A percentile compares a stretch with the other conserved stretches of the same genome.
These are phyloP conservation scores for Cymbopogon citratus DNA, from an alignment of 176 grass and related monocot species.

Conservation along the genomic window DNA sequence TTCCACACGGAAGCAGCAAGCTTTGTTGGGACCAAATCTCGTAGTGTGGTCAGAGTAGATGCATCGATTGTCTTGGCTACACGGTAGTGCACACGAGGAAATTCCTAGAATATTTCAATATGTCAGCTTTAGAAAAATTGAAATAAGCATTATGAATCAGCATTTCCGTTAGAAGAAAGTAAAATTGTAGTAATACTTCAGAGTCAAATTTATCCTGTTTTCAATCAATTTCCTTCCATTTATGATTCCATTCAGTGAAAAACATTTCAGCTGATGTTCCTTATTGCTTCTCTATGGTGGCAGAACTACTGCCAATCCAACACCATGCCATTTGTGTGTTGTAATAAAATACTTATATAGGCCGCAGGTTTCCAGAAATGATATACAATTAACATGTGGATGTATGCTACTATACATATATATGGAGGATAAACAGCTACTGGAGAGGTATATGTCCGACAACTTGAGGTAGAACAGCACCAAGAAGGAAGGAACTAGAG, in stretches of 20 bases:
- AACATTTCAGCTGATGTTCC: background rate
- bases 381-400: background rate
- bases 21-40: slow-evolving; percentile 77
- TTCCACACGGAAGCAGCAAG: slow-evolving; percentile 85
- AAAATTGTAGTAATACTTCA: background rate
- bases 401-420: background rate
- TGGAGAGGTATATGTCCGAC: background rate
- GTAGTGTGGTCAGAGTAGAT: slow-evolving; percentile 64
- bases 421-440: background rate
- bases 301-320: background rate
- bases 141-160: background rate
- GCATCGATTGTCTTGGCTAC: slow-evolving; percentile 68
- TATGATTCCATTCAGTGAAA: background rate
- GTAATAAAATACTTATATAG: background rate
- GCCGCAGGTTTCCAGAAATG: background rate
- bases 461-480: background rate
- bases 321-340: background rate
- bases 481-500: background rate
- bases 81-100: slow-evolving; percentile 81
- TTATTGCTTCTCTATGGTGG: background rate
- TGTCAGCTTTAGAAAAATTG: background rate
- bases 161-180: background rate
- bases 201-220: background rate
- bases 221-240: background rate
- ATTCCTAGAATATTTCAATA: slow-evolving; percentile 54